phyloP scores from a whole-genome alignment of 2,329 filamentous ascomycete species.

The Penicillium nordicum region DNA sequence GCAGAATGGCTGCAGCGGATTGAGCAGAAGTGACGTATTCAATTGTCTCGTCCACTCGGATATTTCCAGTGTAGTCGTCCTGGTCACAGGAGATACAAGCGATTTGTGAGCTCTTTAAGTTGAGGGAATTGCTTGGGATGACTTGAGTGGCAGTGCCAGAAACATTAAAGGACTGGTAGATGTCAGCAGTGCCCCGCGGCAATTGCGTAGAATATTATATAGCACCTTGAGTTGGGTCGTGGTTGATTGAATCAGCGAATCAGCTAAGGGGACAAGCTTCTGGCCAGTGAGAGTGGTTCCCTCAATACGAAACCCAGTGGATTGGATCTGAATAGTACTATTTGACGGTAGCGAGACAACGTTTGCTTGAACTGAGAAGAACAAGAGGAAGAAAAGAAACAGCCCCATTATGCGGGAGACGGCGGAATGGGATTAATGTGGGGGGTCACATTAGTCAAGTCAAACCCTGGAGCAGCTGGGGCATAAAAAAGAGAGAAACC shows the following conservation, averaged over 20 bases:
- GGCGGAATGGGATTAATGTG: slow-evolving; percentile 10
- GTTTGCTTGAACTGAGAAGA: slow-evolving; percentile 16
- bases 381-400: slow-evolving; percentile 12
- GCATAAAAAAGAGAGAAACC: slow-evolving; percentile 17
- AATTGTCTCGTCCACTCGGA: slow-evolving; percentile 36
- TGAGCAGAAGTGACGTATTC: slow-evolving; percentile 27
- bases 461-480: neutral
- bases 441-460: slow-evolving; percentile 19
- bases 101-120: slow-evolving; percentile 29
- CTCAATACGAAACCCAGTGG: slow-evolving; percentile 24
- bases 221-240: slow-evolving; percentile 23
- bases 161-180: slow-evolving; percentile 25
- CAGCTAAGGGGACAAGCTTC: slow-evolving; percentile 28
- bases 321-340: slow-evolving; percentile 14
- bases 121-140: slow-evolving; percentile 28
- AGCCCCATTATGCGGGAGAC: slow-evolving; percentile 13
- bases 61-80: slow-evolving; percentile 38
- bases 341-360: slow-evolving; percentile 32
- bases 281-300: slow-evolving; percentile 21
- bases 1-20: slow-evolving; percentile 33
- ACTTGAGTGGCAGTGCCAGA: slow-evolving; percentile 30
- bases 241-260: slow-evolving; percentile 19
- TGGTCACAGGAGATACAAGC: slow-evolving; percentile 44
- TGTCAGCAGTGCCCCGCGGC: slow-evolving; percentile 4
- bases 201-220: neutral